These are phyloP conservation scores for Alternaria solani DNA, from an alignment of 2,329 filamentous ascomycete species.

Conservation along the genomic window DNA sequence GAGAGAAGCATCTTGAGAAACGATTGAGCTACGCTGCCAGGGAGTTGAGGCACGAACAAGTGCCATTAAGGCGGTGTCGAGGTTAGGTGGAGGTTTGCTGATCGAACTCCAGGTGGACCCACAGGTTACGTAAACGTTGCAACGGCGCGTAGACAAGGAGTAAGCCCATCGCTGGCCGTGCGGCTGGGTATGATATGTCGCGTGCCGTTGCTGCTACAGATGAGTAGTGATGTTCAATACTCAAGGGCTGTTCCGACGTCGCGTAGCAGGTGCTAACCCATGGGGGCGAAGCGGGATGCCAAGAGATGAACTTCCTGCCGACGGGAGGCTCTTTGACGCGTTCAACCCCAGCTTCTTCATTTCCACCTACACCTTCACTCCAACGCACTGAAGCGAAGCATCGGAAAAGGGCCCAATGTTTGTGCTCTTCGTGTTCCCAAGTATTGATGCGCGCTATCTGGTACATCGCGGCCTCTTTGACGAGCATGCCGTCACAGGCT, in stretches of 20 bases:
- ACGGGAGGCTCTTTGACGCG: neutral
- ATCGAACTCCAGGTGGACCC: neutral
- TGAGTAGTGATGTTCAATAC: neutral
- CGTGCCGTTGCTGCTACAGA: neutral
- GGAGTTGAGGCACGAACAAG: neutral
- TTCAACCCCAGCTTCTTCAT: neutral
- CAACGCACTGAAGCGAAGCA: neutral
- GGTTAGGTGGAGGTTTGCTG: neutral
- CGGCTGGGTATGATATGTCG: neutral
- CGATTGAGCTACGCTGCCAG: neutral
- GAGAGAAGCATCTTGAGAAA: neutral
- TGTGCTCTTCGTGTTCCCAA: neutral
- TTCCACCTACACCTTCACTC: neutral
- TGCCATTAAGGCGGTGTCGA: neutral
- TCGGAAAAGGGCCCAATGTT: neutral
- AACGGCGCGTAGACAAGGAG: neutral
- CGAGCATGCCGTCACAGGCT: neutral
- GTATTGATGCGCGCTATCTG: neutral
- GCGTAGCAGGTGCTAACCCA: conserved; percentile 3
- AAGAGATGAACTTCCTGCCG: neutral
- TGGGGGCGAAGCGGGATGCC: neutral
- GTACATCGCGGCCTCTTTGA: neutral
- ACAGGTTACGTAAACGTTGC: neutral
- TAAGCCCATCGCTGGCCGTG: neutral
- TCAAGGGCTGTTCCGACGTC: neutral